phyloP scores from a whole-genome alignment of 257 asterid species.

The Lycium barbarum region DNA sequence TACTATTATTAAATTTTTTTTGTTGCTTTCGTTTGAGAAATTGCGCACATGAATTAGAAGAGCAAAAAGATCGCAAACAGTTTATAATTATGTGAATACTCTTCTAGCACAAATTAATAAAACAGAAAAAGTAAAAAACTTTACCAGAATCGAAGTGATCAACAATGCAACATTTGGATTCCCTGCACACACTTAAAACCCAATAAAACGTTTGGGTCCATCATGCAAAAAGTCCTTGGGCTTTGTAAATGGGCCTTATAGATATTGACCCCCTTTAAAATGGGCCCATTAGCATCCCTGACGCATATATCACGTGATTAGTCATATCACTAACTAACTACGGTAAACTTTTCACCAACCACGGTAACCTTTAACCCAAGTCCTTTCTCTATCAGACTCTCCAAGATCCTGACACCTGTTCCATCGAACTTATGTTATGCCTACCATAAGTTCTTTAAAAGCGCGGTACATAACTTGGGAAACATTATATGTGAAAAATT shows the following conservation, averaged over 20 bases:
- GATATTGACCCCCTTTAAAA: background rate
- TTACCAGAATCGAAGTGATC: background rate
- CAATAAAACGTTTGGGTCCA: background rate
- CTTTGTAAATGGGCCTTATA: background rate
- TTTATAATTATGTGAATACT: background rate
- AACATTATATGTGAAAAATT: too few species aligned
- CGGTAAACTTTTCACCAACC: background rate
- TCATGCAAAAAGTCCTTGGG: background rate
- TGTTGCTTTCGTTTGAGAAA: too few species aligned
- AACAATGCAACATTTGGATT: background rate
- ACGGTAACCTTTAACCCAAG: background rate
- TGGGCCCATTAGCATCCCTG: background rate
- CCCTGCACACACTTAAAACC: background rate
- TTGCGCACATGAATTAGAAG: background rate
- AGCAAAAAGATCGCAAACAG: background rate
- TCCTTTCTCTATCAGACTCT: constrained; percentile 26
- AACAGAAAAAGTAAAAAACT: background rate
- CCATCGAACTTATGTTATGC: constrained; percentile 3
- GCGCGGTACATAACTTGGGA: too few species aligned
- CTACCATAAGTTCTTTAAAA: too few species aligned
- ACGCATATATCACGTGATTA: constrained; percentile 31
- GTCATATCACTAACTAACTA: background rate
- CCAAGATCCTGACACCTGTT: constrained; percentile 45
- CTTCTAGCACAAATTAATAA: background rate
- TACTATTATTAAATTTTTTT: too few species aligned